Evolutionary conservation across 2,329 filamentous ascomycete species (phyloP).

Genomic region (Ceratocystis huliohia): DNA sequence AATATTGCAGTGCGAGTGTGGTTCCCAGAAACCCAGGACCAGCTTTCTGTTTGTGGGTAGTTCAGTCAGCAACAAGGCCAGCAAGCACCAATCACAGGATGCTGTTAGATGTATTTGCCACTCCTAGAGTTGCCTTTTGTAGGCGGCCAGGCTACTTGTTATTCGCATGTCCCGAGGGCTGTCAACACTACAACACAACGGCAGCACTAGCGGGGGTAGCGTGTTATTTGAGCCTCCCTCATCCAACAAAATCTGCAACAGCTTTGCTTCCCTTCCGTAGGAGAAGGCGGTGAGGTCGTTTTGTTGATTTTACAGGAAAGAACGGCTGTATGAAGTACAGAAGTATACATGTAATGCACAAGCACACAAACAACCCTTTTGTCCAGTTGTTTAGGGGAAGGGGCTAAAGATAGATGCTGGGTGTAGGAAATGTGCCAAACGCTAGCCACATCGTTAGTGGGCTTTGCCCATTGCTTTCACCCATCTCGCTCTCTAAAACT

Average conservation of each 20-base stretch:
- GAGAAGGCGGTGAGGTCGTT: not conserved
- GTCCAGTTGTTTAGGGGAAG: not conserved
- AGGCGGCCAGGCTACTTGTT: not conserved
- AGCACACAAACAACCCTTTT: not conserved
- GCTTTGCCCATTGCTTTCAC: not conserved
- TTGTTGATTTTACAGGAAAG: no score
- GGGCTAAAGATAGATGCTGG: not conserved
- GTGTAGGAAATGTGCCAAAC: not conserved
- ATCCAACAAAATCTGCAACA: not conserved
- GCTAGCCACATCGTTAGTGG: not conserved
- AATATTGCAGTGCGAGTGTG: not conserved
- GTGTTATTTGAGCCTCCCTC: not conserved
- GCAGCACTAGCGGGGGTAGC: not conserved
- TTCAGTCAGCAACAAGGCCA: slow-evolving; percentile 4
- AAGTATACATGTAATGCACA: not conserved
- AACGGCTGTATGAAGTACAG: not conserved
- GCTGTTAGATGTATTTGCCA: not conserved
- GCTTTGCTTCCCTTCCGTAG: not conserved
- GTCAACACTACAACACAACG: not conserved
- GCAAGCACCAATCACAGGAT: slow-evolving; percentile 5
- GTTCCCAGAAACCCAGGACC: not conserved
- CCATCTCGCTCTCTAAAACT: not conserved
- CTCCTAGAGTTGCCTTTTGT: not conserved
- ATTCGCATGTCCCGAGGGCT: not conserved
- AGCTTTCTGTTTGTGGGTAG: not conserved